phyloP scores from a whole-genome alignment of 495 filamentous ascomycete genomes.

The Aspergillus ellipticus region DNA sequence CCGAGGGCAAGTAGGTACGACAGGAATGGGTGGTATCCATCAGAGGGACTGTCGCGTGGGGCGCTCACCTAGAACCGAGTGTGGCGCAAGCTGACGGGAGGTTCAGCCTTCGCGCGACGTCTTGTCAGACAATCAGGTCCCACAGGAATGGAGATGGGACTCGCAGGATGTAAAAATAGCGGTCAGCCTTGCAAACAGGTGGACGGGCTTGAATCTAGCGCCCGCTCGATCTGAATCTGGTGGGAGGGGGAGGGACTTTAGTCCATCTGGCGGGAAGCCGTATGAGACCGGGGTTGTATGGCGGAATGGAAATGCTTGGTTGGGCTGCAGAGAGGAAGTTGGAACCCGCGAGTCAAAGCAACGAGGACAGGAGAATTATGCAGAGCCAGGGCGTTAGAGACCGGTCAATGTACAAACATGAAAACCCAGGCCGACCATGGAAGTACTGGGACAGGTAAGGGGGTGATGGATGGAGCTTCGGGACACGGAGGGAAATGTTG shows the following conservation, averaged over 20 bases:
- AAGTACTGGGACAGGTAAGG: conserved; percentile 9
- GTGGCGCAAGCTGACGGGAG: conserved; percentile 49
- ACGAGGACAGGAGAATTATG: conserved; percentile 11
- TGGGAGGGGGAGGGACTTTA: conserved; percentile 7
- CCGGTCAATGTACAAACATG: conserved; percentile 12
- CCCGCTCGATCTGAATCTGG: conserved; percentile 12
- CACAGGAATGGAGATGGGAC: conserved; percentile 7
- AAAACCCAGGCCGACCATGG: neutral
- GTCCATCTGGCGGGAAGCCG: conserved; percentile 18
- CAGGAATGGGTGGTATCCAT: conserved; percentile 9
- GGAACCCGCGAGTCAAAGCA: conserved; percentile 8
- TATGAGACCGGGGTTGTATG: conserved; percentile 10
- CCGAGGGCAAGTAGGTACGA: neutral
- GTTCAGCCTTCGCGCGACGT: conserved; percentile 36
- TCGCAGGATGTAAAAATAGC: conserved; percentile 24
- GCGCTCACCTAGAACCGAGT: conserved; percentile 44
- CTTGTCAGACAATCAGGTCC: conserved; percentile 21
- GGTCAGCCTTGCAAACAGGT: conserved; percentile 18
- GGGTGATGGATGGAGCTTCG: neutral
- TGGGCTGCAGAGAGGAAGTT: conserved; percentile 18
- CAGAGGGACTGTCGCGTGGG: conserved; percentile 33
- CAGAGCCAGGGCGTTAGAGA: conserved; percentile 8
- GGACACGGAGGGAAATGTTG: neutral
- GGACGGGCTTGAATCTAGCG: conserved; percentile 5
- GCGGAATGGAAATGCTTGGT: conserved; percentile 14